Evolutionary conservation across 192 early-diverging fungal species (phyloP), one percentile per base, ranked within the genome.

Genomic region (Dimargaris xerosporica): DNA sequence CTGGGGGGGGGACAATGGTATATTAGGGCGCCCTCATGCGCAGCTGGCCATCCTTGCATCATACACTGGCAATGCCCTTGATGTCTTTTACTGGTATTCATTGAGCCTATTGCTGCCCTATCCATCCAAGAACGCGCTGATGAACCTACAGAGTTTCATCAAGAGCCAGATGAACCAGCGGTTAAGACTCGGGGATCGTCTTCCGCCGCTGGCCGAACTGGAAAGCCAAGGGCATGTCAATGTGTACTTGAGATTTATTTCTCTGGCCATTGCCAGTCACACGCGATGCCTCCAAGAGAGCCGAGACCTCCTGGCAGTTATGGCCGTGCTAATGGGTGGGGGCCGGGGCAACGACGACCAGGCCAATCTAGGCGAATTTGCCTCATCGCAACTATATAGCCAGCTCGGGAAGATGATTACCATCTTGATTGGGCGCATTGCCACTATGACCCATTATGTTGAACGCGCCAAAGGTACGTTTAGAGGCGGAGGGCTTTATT

Each of bases 1-100:
- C n/a, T n/a, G n/a, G n/a, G n/a, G n/a, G n/a, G n/a, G n/a, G n/a
- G n/a, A n/a, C n/a, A n/a, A n/a, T n/a, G n/a, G n/a, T 16, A 45
- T 45, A 45, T 51, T n/a, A 51, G 50, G 56, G 11, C 56, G 56
- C 5, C 56, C 56, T 34, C 56, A 59, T 59, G 26, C 56, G 3
- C 56, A 59, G 31, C 23, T 59, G 16, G 56, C 56, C 28, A 59
- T 59, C 23, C 41, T 59, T n/a, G 56, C 56, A 16, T 28, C 56
- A 19, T 59, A 59, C 39, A 2, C 30, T 15, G 19, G 15, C 41
- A 16, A 59, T 23, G 41, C 29, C 23, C 26, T 59, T 16, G 23
- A 59, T 23, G 56, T 59, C 17, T 15, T 59, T 19, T 59, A 59
- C 41, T 59, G 56, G 56, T 59, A 59, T 29, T 39, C 56, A 11